Evolutionary conservation across 2,329 filamentous ascomycete species (phyloP), one percentile per base, ranked within the genome.

Genomic region (Colletotrichum phormii): DNA sequence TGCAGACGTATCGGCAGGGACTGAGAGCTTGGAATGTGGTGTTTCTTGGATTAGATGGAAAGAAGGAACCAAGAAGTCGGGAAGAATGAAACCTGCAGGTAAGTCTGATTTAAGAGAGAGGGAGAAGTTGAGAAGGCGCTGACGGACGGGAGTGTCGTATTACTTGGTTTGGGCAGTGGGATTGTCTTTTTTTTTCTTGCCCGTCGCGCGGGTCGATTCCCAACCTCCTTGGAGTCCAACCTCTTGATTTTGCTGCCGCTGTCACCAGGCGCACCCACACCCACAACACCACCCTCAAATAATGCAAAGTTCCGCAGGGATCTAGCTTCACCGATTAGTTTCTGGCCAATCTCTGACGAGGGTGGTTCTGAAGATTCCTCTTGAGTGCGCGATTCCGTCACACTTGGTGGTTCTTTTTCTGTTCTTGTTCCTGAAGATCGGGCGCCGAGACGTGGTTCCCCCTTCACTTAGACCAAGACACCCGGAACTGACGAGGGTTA

Each of bases 201-300:
- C 42, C 26, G 37, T 53, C n/a, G 51, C 59, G 71, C 63, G 62
- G 62, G 62, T 64, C 51, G 46, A 59, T 64, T 69, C 72, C 72
- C 72, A 74, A 73, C 69, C 72, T 73, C 71, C 71, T 59, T 63
- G 46, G 49, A 66, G 60, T 70, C 71, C 71, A 73, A 72, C 71
- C 71, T 73, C 68, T 72, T 65, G 57, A 66, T 72, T 71, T 73
- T 67, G 61, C 42, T 46, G 58, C 49, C 55, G 58, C 68, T 73
- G 71, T 67, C 71, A 71, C 63, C 67, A 73, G 67, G 22, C 33
- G 54, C 31, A 72, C 62, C 68, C 67, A 71, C 66, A 73, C 61
- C 71, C 71, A 71, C 71, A 73, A 71, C 65, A 42, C 46, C 12
- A 65, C 66, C 69, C 71, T 71, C 67, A 55, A 65, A 65, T 57